phyloP scores from a whole-genome alignment of 2,329 filamentous ascomycete species.

The Pyrenophora tritici-repentis region DNA sequence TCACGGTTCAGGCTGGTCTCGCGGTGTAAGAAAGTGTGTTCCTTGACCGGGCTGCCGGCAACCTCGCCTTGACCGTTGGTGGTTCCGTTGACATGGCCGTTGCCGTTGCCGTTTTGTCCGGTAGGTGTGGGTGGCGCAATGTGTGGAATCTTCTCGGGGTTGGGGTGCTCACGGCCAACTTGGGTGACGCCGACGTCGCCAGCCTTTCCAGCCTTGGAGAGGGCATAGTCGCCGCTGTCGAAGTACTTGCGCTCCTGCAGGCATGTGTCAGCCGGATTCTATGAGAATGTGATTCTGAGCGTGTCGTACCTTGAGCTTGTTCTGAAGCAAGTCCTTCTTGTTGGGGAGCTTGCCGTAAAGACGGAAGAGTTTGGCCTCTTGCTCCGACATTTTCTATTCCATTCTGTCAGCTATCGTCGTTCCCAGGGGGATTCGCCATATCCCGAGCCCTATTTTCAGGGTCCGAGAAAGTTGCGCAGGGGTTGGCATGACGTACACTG shows the following conservation, averaged over 20 bases:
- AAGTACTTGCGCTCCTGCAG: slow-evolving; percentile 89
- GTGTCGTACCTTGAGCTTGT: slow-evolving; percentile 79
- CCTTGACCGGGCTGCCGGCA: slow-evolving; percentile 82
- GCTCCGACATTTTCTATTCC: slow-evolving; percentile 80
- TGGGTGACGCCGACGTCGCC: slow-evolving; percentile 90
- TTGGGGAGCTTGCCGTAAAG: slow-evolving; percentile 97
- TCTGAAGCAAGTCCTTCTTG: slow-evolving; percentile 94
- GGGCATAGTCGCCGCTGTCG: slow-evolving; percentile 93
- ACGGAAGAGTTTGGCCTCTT: slow-evolving; percentile 95
- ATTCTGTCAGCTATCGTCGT: slow-evolving; percentile 24
- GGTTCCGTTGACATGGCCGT: slow-evolving; percentile 34
- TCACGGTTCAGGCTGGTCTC: slow-evolving; percentile 78
- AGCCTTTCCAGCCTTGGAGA: slow-evolving; percentile 96
- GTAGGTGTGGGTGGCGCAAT: slow-evolving; percentile 67
- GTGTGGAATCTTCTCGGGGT: slow-evolving; percentile 94
- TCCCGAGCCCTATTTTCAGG: slow-evolving; percentile 10
- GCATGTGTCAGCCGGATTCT: slow-evolving; percentile 9
- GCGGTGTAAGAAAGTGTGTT: slow-evolving; percentile 83
- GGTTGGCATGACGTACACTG: slow-evolving; percentile 67
- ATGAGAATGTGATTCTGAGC: not conserved
- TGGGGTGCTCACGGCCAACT: slow-evolving; percentile 92
- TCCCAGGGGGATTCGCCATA: not conserved
- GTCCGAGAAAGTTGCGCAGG: slow-evolving; percentile 11
- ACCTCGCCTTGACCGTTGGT: slow-evolving; percentile 47
- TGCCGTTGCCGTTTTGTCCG: slow-evolving; percentile 42